Conservation (phyloP, 2,329 filamentous ascomycete genomes). For the Proliferodiscus dingleyae region DNA sequence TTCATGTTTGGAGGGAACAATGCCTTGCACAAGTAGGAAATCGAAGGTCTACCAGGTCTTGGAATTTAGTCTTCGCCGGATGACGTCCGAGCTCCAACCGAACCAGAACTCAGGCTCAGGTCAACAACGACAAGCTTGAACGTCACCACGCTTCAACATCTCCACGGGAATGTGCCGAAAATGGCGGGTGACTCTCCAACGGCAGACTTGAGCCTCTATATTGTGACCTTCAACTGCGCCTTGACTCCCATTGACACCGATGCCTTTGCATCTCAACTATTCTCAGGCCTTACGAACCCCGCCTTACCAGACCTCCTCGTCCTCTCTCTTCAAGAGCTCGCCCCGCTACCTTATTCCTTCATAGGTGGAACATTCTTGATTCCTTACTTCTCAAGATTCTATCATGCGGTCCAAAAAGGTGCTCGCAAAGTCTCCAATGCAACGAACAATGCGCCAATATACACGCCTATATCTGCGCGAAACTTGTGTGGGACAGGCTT, state of each 20-base stretch:
- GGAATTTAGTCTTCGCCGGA: no score
- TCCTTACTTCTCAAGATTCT: slow-evolving; percentile 70
- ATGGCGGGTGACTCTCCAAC: slow-evolving; percentile 21
- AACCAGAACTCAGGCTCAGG: no score
- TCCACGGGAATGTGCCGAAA: slow-evolving; percentile 1
- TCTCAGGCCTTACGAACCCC: slow-evolving; percentile 47
- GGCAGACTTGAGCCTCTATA: slow-evolving; percentile 62
- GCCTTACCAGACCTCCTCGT: slow-evolving; percentile 64
- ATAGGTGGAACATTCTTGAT: slow-evolving; percentile 75
- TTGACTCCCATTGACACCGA: slow-evolving; percentile 64
- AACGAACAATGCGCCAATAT: slow-evolving; percentile 40
- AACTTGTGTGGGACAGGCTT: slow-evolving; percentile 89
- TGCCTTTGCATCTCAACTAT: slow-evolving; percentile 67
- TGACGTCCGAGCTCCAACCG: no score
- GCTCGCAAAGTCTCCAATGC: slow-evolving; percentile 36
- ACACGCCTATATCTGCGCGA: slow-evolving; percentile 64
- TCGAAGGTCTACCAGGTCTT: no score
- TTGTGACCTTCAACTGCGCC: slow-evolving; percentile 87
- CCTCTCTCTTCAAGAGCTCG: slow-evolving; percentile 77
- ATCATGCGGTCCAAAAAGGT: slow-evolving; percentile 66
- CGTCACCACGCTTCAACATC: background rate
- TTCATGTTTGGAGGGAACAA: no score
- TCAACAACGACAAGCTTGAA: no score
- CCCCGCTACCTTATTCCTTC: slow-evolving; percentile 78
- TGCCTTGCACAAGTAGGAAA: no score